Conservation (phyloP, 768 basidiomycete genomes). For the Pulveroboletus sp. region DNA sequence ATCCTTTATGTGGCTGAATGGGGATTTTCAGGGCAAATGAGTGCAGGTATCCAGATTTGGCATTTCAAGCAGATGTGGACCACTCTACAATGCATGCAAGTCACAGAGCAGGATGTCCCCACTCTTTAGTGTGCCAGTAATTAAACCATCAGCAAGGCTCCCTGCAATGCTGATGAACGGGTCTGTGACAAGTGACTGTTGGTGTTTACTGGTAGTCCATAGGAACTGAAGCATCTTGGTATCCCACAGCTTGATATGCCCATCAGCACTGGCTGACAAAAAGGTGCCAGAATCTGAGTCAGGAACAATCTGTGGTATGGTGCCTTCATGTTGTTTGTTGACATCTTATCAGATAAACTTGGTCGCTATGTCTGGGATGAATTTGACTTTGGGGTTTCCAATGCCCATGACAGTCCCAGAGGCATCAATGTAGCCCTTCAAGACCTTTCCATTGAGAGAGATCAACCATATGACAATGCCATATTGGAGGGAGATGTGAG, state of each 20-base stretch:
- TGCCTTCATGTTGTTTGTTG: constrained; percentile 59
- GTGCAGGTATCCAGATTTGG: constrained; percentile 36
- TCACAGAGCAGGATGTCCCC: constrained; percentile 59
- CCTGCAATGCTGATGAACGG: constrained; percentile 49
- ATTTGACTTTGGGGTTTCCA: constrained; percentile 74
- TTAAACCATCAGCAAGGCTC: constrained; percentile 38
- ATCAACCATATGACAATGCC: constrained; percentile 72
- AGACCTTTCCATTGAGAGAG: constrained; percentile 63
- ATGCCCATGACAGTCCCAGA: constrained; percentile 55
- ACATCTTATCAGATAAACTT: constrained; percentile 46
- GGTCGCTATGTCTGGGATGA: constrained; percentile 54
- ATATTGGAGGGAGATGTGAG: constrained; percentile 62
- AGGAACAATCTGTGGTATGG: constrained; percentile 55
- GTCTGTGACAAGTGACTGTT: constrained; percentile 39
- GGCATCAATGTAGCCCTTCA: constrained; percentile 67
- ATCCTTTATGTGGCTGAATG: not conserved
- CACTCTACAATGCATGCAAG: constrained; percentile 34
- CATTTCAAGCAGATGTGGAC: constrained; percentile 16
- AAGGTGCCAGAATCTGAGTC: constrained; percentile 37
- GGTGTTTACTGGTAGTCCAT: constrained; percentile 54
- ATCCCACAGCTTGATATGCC: constrained; percentile 73
- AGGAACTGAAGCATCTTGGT: constrained; percentile 47
- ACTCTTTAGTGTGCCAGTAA: constrained; percentile 50
- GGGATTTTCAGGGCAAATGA: constrained; percentile 16
- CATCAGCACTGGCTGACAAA: constrained; percentile 58